Evolutionary conservation across 768 basidiomycete species (phyloP).

Genomic region (Calocybe cyanea): DNA sequence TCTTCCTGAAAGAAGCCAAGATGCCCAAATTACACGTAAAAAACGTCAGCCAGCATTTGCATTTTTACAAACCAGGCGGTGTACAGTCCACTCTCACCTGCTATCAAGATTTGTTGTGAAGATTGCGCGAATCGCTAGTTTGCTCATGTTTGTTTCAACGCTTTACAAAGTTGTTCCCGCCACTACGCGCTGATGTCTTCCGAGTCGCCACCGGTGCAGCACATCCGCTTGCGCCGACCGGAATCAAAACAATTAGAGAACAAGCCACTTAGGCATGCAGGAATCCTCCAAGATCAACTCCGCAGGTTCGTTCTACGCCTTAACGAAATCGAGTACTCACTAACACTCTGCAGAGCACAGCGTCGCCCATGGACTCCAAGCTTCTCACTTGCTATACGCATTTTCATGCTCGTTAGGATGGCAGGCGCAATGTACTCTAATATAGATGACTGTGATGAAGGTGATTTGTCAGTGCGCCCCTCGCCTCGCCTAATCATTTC

Average conservation of each 20-base stretch:
- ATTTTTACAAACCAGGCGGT: background rate
- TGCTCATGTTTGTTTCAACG: conserved; percentile 10
- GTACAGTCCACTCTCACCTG: background rate
- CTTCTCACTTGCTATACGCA: conserved; percentile 79
- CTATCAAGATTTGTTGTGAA: conserved; percentile 15
- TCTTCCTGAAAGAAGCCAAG: too few species aligned
- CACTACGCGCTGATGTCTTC: conserved; percentile 27
- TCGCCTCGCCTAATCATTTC: background rate
- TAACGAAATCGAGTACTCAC: conserved; percentile 9
- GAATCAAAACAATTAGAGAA: conserved; percentile 24
- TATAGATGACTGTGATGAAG: conserved; percentile 96
- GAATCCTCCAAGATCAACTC: conserved; percentile 78
- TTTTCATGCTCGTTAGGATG: conserved; percentile 78
- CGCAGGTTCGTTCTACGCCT: conserved; percentile 47
- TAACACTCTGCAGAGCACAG: conserved; percentile 46
- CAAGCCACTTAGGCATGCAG: conserved; percentile 46
- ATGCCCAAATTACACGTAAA: conserved; percentile 14
- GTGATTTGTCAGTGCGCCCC: conserved; percentile 31
- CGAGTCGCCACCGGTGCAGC: conserved; percentile 36
- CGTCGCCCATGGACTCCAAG: conserved; percentile 83
- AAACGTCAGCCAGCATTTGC: background rate
- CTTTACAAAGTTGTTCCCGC: conserved; percentile 3
- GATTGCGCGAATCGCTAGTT: conserved; percentile 10
- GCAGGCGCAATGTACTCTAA: conserved; percentile 92
- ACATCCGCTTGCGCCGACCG: conserved; percentile 49